A percentile compares a stretch with the other conserved stretches of the same genome.
phyloP scores from a whole-genome alignment of 2,329 filamentous ascomycete species.

The Apiospora rasikravindrae region DNA sequence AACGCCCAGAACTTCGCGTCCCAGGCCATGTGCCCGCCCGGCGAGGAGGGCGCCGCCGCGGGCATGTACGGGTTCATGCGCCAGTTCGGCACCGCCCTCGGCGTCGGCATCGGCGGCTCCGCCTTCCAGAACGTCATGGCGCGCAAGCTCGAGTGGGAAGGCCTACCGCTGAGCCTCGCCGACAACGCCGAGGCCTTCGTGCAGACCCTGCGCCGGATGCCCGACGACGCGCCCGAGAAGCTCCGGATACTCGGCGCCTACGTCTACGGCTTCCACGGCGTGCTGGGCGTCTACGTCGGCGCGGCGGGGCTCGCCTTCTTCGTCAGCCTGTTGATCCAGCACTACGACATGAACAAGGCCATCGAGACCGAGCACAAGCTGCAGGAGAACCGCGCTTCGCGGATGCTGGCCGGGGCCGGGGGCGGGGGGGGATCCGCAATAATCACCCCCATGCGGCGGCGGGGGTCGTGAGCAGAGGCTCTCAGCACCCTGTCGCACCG shows the following conservation, averaged over 20 bases:
- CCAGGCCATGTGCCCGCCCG: slow-evolving; percentile 28
- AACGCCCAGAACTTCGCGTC: slow-evolving; percentile 28
- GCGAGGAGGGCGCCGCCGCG: slow-evolving; percentile 26
- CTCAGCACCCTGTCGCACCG: not conserved
- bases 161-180: slow-evolving; percentile 37
- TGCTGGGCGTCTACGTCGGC: slow-evolving; percentile 59
- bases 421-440: too few species aligned
- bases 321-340: slow-evolving; percentile 36
- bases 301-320: slow-evolving; percentile 48
- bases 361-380: slow-evolving; percentile 55
- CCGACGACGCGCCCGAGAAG: slow-evolving; percentile 8
- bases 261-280: slow-evolving; percentile 56
- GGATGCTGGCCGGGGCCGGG: not conserved
- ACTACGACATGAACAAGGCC: slow-evolving; percentile 52
- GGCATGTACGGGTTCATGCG: slow-evolving; percentile 48
- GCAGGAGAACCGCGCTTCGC: slow-evolving; percentile 33
- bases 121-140: slow-evolving; percentile 49
- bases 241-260: slow-evolving; percentile 45
- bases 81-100: slow-evolving; percentile 47
- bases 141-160: slow-evolving; percentile 37
- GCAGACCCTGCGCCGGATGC: not conserved
- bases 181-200: slow-evolving; percentile 35
- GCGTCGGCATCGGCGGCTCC: slow-evolving; percentile 47
- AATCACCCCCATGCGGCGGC: not conserved
- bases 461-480: too few species aligned